Base-by-base conservation (phyloP, 1,139 yeast species). In the Suhomyces yuchorum region DNA sequence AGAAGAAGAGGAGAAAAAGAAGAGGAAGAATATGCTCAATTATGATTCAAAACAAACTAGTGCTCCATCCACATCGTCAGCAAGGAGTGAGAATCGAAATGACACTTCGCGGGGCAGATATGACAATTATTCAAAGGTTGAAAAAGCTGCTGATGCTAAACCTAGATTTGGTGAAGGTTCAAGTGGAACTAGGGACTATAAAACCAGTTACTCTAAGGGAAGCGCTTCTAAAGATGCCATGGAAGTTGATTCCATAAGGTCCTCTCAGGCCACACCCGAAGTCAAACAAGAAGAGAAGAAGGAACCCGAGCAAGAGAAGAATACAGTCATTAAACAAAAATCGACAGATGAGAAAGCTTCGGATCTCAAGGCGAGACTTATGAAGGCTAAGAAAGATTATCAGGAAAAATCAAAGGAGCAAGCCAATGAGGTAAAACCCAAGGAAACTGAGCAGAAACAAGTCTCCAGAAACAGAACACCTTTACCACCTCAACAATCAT, bases 91-190 rank as follows among this genome's bases (percentile, higher is more conserved):
- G 11, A 33, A 19, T n/a, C 47, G 50, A 12, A 52, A 64, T 17
- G 43, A 33, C 8, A 17, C 41, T 30, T 46, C 62, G 4, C 54
- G 54, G 42, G 58, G 60, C 14, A 40, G 57, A 8, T 56, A 55
- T 42, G 59, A 56, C 12, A 63, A 65, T 49, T 73, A 73, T 50
- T 65, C 75, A 4, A 65, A 60, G 34, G 61, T 59, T 19, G 47
- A 45, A 6, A 45, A 33, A 11, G 39, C n/a, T 1, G n/a, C 24
- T 14, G 44, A 41, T 8, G 37, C 5, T 28, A 44, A 30, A 5
- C 12, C 30, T 2, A 37, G 14, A 22, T 35, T 20, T 20, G 40
- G 36, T 5, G 44, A 35, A 1, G 15, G 14, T 9, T 3, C 17
- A 3, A 14, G 17, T 4, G n/a, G 19, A 3, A n/a, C 24, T 8